A percentile compares a stretch with the other conserved stretches of the same genome.
Conservation (phyloP, 2,329 filamentous ascomycete genomes). For the Sphaerulina vaccinii region DNA sequence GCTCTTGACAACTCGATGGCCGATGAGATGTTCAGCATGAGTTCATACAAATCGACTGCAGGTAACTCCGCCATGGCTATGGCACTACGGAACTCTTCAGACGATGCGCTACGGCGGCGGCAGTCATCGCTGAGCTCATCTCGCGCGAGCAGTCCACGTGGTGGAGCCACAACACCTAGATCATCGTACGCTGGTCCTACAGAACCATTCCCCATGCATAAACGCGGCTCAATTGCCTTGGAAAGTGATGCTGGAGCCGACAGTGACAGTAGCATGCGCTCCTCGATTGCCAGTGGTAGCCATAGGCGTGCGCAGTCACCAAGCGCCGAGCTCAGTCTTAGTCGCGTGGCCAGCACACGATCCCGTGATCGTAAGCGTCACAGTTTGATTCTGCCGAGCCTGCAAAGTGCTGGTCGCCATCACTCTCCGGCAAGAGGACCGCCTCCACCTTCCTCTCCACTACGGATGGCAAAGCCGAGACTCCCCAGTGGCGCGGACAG, state of each 20-base stretch:
- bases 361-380: slow-evolving; percentile 80
- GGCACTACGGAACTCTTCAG: slow-evolving; percentile 56
- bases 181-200: slow-evolving; percentile 61
- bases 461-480: slow-evolving; percentile 81
- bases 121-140: slow-evolving; percentile 70
- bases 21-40: slow-evolving; percentile 27
- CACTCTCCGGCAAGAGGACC: slow-evolving; percentile 81
- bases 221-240: slow-evolving; percentile 73
- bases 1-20: slow-evolving; percentile 51
- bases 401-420: slow-evolving; percentile 69
- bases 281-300: slow-evolving; percentile 63
- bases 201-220: slow-evolving; percentile 61
- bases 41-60: slow-evolving; percentile 19
- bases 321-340: slow-evolving; percentile 76
- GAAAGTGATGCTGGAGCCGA: slow-evolving; percentile 81
- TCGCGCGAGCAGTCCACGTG: slow-evolving; percentile 81
- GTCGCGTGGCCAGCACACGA: slow-evolving; percentile 64
- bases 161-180: slow-evolving; percentile 74
- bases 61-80: slow-evolving; percentile 55
- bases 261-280: slow-evolving; percentile 85
- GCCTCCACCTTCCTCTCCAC: slow-evolving; percentile 68
- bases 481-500: slow-evolving; percentile 61
- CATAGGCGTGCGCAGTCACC: slow-evolving; percentile 78
- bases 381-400: slow-evolving; percentile 77
- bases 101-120: slow-evolving; percentile 49